Conservation (phyloP, 2,329 filamentous ascomycete species). For the Pestalotiopsis sp. region DNA sequence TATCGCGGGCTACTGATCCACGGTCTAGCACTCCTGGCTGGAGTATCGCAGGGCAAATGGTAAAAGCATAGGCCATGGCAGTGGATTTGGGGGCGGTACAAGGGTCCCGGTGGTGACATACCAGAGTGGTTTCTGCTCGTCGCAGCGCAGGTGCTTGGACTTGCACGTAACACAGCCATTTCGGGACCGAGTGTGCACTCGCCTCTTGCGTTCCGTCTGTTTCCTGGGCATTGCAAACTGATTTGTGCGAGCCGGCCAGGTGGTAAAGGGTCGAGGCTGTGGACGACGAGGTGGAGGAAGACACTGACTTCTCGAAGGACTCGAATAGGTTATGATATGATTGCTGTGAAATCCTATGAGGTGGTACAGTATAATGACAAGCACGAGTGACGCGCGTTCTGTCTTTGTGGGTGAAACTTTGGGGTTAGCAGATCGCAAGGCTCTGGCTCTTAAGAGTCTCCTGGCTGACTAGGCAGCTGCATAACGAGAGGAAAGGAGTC, state of each 20-base stretch:
- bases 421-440: neutral
- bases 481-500: neutral
- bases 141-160: slow-evolving; percentile 27
- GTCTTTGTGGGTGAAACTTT: neutral
- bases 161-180: slow-evolving; percentile 28
- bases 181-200: slow-evolving; percentile 24
- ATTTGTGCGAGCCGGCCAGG: neutral
- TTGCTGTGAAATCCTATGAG: neutral
- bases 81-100: neutral
- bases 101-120: slow-evolving; percentile 18
- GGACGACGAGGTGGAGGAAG: neutral
- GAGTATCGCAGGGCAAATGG: no score
- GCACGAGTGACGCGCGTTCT: neutral
- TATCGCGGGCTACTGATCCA: neutral
- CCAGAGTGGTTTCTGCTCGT: slow-evolving; percentile 28
- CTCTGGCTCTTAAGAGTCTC: neutral
- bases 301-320: neutral
- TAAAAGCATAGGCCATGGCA: neutral
- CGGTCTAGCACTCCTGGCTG: neutral
- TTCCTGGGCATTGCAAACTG: slow-evolving; percentile 1
- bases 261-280: neutral
- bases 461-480: neutral
- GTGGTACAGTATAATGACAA: neutral
- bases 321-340: neutral
- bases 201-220: slow-evolving; percentile 1